These are phyloP conservation scores for Pyracantha coccinea DNA, from an alignment of 331 rosid genomes.

Conservation along the genomic window DNA sequence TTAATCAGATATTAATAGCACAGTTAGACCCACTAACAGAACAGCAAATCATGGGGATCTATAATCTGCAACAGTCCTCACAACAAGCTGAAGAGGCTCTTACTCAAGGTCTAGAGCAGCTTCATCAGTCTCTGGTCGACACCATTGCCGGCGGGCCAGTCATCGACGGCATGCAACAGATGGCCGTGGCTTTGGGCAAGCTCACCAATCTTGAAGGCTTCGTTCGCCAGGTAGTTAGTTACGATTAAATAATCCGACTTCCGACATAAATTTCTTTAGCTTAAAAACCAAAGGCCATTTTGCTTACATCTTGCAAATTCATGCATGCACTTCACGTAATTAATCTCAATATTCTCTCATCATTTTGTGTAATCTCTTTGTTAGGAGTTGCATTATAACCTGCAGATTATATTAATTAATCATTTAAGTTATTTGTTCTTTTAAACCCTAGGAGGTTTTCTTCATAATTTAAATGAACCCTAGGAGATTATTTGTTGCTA, in stretches of 20 bases:
- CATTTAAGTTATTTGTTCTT: background rate
- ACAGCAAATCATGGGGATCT: constrained; percentile 69
- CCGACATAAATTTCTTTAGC: background rate
- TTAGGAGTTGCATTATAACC: background rate
- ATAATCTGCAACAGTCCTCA: constrained; percentile 51
- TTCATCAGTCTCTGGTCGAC: constrained; percentile 60
- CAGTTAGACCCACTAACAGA: constrained; percentile 88
- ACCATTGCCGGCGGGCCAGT: constrained; percentile 50
- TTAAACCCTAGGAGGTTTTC: background rate
- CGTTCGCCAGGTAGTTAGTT: constrained; percentile 55
- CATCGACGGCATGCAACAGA: constrained; percentile 68
- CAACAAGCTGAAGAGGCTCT: constrained; percentile 90
- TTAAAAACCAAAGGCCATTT: background rate
- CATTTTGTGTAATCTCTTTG: background rate
- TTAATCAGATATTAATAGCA: constrained; percentile 51
- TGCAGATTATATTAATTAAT: no score
- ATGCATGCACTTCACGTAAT: background rate
- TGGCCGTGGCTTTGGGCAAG: constrained; percentile 68
- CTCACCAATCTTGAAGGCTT: constrained; percentile 80
- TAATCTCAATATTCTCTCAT: background rate
- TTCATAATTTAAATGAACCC: background rate
- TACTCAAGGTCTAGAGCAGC: constrained; percentile 78
- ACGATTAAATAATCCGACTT: background rate
- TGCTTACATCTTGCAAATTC: constrained; percentile 6
- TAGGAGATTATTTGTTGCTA: background rate